A percentile compares a stretch with the other conserved stretches of the same genome.
Evolutionary conservation across 1,284 basidiomycete species (phyloP).

Genomic region (Melampsora larici-populina): DNA sequence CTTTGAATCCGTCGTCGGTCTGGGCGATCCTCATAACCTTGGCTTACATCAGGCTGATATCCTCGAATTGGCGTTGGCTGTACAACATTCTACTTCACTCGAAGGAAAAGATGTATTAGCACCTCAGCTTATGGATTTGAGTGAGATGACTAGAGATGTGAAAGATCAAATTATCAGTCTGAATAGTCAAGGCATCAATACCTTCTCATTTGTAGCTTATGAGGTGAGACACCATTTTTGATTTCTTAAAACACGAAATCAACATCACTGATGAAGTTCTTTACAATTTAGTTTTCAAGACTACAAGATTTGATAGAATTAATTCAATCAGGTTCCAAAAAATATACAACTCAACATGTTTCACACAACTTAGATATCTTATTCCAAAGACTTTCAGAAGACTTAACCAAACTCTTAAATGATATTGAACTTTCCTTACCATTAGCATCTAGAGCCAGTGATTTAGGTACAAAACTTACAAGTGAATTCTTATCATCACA

Average conservation of each 20-base stretch:
- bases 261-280: not conserved
- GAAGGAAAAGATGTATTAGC: slow-evolving; percentile 45
- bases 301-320: slow-evolving; percentile 48
- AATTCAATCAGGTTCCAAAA: slow-evolving; percentile 20
- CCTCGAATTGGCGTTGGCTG: slow-evolving; percentile 49
- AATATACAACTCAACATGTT: slow-evolving; percentile 41
- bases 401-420: slow-evolving; percentile 45
- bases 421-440: slow-evolving; percentile 48
- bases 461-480: slow-evolving; percentile 45
- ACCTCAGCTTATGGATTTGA: slow-evolving; percentile 44
- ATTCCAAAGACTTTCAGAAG: slow-evolving; percentile 45
- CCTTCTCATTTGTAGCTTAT: too few species aligned
- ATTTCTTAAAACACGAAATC: not conserved
- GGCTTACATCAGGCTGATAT: slow-evolving; percentile 48
- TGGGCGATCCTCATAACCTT: slow-evolving; percentile 44
- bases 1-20: slow-evolving; percentile 47
- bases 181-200: slow-evolving; percentile 44
- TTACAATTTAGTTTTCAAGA: slow-evolving; percentile 47
- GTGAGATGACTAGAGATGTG: slow-evolving; percentile 47
- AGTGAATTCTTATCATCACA: slow-evolving; percentile 42
- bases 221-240: slow-evolving; percentile 5
- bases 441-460: slow-evolving; percentile 44
- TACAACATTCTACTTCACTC: slow-evolving; percentile 46
- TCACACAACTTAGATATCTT: slow-evolving; percentile 46
- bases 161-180: slow-evolving; percentile 48